phyloP scores from a whole-genome alignment of 495 filamentous ascomycete species.

The Saxophila tyrrhenica region DNA sequence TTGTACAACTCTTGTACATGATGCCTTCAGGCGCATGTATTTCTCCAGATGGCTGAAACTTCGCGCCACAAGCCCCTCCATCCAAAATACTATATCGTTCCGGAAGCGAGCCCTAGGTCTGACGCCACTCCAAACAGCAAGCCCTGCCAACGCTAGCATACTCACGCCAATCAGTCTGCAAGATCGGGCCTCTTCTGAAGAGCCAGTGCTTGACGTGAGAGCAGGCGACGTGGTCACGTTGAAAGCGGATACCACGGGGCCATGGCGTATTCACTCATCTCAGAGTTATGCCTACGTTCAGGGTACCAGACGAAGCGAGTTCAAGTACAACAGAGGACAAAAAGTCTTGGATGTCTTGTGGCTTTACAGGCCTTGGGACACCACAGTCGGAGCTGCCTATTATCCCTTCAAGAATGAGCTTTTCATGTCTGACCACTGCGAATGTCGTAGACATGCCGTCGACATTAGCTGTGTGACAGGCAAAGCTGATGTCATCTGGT shows the following conservation, averaged over 20 bases:
- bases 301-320: slow-evolving; percentile 21
- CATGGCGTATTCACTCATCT: slow-evolving; percentile 41
- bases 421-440: slow-evolving; percentile 68
- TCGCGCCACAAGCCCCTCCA: neutral
- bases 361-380: slow-evolving; percentile 60
- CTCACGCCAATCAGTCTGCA: neutral
- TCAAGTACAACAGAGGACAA: neutral
- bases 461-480: slow-evolving; percentile 36
- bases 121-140: neutral
- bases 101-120: slow-evolving; percentile 11
- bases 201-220: slow-evolving; percentile 14
- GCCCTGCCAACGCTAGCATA: neutral
- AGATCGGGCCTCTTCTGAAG: neutral
- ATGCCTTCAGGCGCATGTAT: slow-evolving; percentile 50
- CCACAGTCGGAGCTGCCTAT: slow-evolving; percentile 47
- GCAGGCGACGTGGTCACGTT: slow-evolving; percentile 43
- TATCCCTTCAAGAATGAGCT: slow-evolving; percentile 62
- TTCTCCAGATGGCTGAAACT: slow-evolving; percentile 40
- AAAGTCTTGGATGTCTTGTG: no score
- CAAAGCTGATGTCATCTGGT: slow-evolving; percentile 46
- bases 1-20: slow-evolving; percentile 55
- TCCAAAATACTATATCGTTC: neutral
- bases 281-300: slow-evolving; percentile 61
- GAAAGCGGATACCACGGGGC: slow-evolving; percentile 34
- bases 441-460: slow-evolving; percentile 43